phyloP scores from a whole-genome alignment of 202 grass and related monocot species.

The Schoenoplectus triqueter region DNA sequence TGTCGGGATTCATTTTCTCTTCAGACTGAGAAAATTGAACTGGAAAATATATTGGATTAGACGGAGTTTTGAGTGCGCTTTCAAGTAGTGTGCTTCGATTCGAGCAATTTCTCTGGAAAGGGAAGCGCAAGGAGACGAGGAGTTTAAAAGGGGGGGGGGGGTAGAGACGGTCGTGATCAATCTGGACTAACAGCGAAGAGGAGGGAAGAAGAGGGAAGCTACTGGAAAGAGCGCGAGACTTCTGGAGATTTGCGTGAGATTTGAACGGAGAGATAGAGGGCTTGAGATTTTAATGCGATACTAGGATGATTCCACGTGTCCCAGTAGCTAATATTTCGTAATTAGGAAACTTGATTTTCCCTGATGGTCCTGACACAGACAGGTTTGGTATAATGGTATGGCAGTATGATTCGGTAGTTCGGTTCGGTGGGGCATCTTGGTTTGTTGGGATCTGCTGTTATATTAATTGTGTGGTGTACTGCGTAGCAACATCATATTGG shows the following conservation, averaged over 20 bases:
- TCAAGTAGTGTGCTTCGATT: background rate
- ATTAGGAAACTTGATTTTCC: background rate
- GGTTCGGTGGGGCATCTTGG: background rate
- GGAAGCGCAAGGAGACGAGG: background rate
- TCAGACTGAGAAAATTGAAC: background rate
- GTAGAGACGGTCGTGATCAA: background rate
- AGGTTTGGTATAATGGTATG: background rate
- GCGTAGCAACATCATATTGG: background rate
- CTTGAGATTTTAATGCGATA: background rate
- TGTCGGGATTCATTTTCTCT: constrained; percentile 90
- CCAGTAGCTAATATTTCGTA: too few relatives aligned
- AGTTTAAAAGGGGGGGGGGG: constrained; percentile 10
- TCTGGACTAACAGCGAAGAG: constrained; percentile 19
- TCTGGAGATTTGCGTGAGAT: background rate
- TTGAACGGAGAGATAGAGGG: background rate
- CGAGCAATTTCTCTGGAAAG: background rate
- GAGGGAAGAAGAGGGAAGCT: constrained; percentile 26
- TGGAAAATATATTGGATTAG: constrained; percentile 7
- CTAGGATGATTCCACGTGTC: too few relatives aligned
- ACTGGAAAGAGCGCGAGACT: constrained; percentile 41
- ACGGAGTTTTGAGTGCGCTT: background rate
- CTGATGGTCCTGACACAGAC: background rate
- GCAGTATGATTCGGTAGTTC: background rate
- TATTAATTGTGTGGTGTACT: background rate
- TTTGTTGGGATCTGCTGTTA: background rate